phyloP scores from a whole-genome alignment of 2,329 filamentous ascomycete species.

The Delphinella strobiligena region DNA sequence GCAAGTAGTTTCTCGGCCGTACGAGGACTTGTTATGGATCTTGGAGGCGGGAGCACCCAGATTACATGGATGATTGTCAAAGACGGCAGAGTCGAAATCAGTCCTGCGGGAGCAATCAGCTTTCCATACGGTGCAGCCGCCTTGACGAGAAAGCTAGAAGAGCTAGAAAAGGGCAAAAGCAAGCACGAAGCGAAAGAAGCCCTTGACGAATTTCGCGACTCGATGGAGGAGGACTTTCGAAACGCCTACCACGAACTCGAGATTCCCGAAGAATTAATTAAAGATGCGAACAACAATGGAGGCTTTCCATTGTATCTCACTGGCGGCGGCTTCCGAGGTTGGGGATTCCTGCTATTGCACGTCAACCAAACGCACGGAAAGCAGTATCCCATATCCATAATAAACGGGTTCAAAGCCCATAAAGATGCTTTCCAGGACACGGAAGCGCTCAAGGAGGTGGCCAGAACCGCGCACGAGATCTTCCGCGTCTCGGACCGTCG shows the following conservation, averaged over 20 bases:
- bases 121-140: constrained; percentile 58
- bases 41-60: constrained; percentile 60
- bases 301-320: constrained; percentile 69
- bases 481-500: constrained; percentile 73
- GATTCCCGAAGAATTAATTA: constrained; percentile 14
- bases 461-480: constrained; percentile 21
- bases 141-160: constrained; percentile 40
- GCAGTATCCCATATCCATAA: constrained; percentile 72
- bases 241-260: constrained; percentile 5
- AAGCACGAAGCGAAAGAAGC: constrained; percentile 21
- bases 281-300: constrained; percentile 27
- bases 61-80: constrained; percentile 47
- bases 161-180: constrained; percentile 13
- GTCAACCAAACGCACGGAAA: constrained; percentile 50
- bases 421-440: constrained; percentile 50
- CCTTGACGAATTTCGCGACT: constrained; percentile 20
- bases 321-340: constrained; percentile 81
- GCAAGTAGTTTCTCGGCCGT: constrained; percentile 56
- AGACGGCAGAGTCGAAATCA: constrained; percentile 38
- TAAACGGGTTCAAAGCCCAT: constrained; percentile 64
- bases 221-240: constrained; percentile 32
- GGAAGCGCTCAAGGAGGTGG: constrained; percentile 30
- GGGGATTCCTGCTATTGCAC: constrained; percentile 83
- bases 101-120: constrained; percentile 43
- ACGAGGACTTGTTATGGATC: constrained; percentile 66